Base-by-base conservation (phyloP, 331 rosid species). In the Erythrophleum ivorense region DNA sequence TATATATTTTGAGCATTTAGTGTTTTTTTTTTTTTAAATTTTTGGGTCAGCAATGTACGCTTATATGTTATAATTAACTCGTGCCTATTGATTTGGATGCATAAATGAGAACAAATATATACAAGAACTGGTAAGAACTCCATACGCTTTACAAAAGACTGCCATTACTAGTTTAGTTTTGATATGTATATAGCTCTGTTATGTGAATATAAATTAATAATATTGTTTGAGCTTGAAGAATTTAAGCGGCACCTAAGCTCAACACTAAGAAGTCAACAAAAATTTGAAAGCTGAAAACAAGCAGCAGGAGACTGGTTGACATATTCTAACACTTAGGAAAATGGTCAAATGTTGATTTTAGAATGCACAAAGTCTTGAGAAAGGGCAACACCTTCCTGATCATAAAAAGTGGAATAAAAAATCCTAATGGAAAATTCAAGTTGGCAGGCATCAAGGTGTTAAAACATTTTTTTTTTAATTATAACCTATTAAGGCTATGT, bases 231-330 rank as follows among this genome's bases (percentile, higher is more conserved):
- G 58, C 16, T 36, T 9, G 70, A 64, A 36, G 46, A 57, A 65
- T 75, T 72, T 64, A 33, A 72, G 59, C n/a, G n/a, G 41, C 68
- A 66, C 62, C 43, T 78, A 73, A 73, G 68, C 64, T 49, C 71
- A 73, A 52, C 60, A 74, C 21, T 7, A 34, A 73, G 40, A 69
- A 70, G 57, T 74, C 15, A 21, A 60, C 19, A 46, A 71, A 50
- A 65, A 77, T 38, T 48, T 50, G n/a, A 64, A 34, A 76, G 38
- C 19, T 9, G 69, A 75, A 53, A 54, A n/a, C 24, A 65, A 55
- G 83, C 68, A n/a, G 71, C 33, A 18, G 3, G 36, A 14, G 31
- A 18, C 3, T 67, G 72, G 4, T 78, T 40, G 73, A 29, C 68
- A 52, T 69, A 36, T 73, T 53, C 46, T 67, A 68, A 45, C 45